Conservation (phyloP, 2,329 filamentous ascomycete genomes). For the Fusarium floridanum region DNA sequence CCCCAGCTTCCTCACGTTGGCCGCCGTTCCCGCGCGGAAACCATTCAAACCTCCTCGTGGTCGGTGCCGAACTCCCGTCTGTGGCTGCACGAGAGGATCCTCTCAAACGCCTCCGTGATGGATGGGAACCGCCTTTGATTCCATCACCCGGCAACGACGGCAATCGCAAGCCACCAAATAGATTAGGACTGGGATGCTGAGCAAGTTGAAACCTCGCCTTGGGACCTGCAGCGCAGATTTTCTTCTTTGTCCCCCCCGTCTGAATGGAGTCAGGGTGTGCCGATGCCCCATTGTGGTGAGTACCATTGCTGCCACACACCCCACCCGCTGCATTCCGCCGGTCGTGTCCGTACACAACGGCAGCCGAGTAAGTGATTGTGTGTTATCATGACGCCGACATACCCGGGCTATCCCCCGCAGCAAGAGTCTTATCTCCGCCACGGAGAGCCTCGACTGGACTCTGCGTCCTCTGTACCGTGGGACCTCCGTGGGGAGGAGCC, state of each 20-base stretch:
- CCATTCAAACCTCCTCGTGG: conserved; percentile 13
- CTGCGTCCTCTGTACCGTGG: conserved; percentile 22
- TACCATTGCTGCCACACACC: conserved; percentile 18
- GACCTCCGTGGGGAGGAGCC: conserved; percentile 36
- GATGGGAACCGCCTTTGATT: neutral
- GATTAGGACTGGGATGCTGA: conserved; percentile 18
- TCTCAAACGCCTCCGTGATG: neutral
- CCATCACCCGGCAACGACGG: conserved; percentile 22
- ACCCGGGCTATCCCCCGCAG: conserved; percentile 33
- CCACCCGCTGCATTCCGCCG: conserved; percentile 30
- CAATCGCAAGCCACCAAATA: conserved; percentile 20
- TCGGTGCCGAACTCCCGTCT: conserved; percentile 6
- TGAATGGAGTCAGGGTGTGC: conserved; percentile 11
- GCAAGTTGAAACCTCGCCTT: conserved; percentile 20
- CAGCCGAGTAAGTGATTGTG: conserved; percentile 9
- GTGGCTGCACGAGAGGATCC: conserved; percentile 10
- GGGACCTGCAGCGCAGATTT: conserved; percentile 39
- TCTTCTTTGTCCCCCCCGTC: conserved; percentile 12
- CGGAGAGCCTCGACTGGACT: conserved; percentile 25
- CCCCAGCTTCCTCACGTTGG: conserved; percentile 12
- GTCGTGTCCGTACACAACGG: conserved; percentile 18
- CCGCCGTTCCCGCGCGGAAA: conserved; percentile 31
- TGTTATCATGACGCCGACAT: conserved; percentile 25
- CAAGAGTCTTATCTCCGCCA: conserved; percentile 21
- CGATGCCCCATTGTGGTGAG: conserved; percentile 11